phyloP scores from a whole-genome alignment of 2,329 filamentous ascomycete genomes.

The Scedosporium dehoogii region DNA sequence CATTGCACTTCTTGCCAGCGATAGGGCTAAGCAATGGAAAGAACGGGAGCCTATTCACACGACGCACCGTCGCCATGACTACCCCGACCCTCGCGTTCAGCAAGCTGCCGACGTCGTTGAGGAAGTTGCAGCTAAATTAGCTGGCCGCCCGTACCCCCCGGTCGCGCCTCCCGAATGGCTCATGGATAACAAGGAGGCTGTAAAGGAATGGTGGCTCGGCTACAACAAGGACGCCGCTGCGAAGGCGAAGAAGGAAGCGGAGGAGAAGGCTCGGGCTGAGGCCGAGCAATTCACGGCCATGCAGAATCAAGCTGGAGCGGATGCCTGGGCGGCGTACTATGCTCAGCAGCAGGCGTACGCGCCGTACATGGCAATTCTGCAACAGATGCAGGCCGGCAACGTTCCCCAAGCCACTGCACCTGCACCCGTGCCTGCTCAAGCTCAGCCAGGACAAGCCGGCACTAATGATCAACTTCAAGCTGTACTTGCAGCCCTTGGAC shows the following conservation, averaged over 20 bases:
- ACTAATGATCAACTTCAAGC: constrained; percentile 31
- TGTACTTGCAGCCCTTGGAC: constrained; percentile 31
- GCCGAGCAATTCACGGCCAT: constrained; percentile 9
- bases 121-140: constrained; percentile 28
- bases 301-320: constrained; percentile 1
- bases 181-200: constrained; percentile 31
- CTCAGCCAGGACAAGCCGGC: constrained; percentile 11
- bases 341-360: constrained; percentile 10
- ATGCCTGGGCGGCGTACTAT: constrained; percentile 9
- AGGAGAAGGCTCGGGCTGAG: constrained; percentile 15
- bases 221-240: constrained; percentile 29
- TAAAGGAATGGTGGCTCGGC: constrained; percentile 43
- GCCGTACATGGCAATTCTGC: constrained; percentile 6
- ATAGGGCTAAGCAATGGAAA: constrained; percentile 31
- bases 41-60: constrained; percentile 26
- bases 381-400: constrained; percentile 6
- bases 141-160: constrained; percentile 34
- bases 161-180: constrained; percentile 44
- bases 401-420: background rate
- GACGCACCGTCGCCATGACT: constrained; percentile 23
- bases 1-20: constrained; percentile 32
- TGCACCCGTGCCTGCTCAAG: constrained; percentile 9
- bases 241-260: constrained; percentile 28
- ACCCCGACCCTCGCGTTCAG: constrained; percentile 32
- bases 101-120: constrained; percentile 33